Evolutionary conservation across 2,329 filamentous ascomycete genomes (phyloP), one percentile per base, ranked within the genome.

Genomic region (Scedosporium dehoogii): DNA sequence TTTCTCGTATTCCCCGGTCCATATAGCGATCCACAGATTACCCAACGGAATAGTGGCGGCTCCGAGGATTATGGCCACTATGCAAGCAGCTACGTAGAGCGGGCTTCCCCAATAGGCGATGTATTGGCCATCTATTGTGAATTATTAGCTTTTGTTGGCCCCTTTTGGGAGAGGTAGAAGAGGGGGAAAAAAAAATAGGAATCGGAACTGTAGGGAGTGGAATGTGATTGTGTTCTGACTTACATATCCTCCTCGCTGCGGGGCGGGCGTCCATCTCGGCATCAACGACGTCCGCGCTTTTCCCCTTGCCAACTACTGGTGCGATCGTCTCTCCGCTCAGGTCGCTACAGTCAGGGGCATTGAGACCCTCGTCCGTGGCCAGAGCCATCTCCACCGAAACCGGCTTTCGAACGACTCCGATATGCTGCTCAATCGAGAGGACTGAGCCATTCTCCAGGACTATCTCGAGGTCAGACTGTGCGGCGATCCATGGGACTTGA

Each of bases 401-500:
- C 4, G 64, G 62, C 1, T 73, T 74, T 38, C 80, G 75, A 16
- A 75, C 70, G 18, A 79, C 72, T 18, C 78, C 79, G 42, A 81
- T 70, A 38, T 81, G 79, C 51, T 74, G 71, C 62, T 81, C 77
- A 1, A 73, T 65, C 16, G 71, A 70, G 48, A 74, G 72, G 33
- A 81, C 65, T 7, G 66, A 70, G 4, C 81, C 81, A 59, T 76
- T 78, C 18, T 82, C 79, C n/a, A 83, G 69, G 0, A 67, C 66
- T 38, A 82, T 69, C 10, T 74, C 71, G 10, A 81, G 69, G 63
- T 83, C 81, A 7, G 79, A 78, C 67, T 83, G 80, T 2, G 77
- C 73, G 0, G 79, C 72, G 51, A 83, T 76, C 80, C 80, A 82
- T 1, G 78, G 79, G 46, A 82, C 69, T 66, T 85, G 83, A 3